Conservation (phyloP, 768 basidiomycete genomes). For the Bullera alba region DNA sequence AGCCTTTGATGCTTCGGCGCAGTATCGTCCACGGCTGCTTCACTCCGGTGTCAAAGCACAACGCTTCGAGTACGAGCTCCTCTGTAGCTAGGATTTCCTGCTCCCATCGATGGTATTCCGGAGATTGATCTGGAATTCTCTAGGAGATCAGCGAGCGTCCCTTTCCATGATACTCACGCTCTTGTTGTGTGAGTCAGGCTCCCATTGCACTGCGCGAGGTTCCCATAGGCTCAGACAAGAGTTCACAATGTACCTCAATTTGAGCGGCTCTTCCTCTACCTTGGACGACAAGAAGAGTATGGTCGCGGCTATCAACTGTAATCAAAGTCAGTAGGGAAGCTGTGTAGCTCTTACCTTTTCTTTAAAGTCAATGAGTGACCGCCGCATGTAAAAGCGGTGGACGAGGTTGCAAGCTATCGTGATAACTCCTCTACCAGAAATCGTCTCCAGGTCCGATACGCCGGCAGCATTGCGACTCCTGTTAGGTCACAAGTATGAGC, state of each 20-base stretch:
- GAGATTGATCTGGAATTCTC: constrained; percentile 11
- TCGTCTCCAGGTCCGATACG: background rate
- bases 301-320: constrained; percentile 33
- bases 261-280: constrained; percentile 37
- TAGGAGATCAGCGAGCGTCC: background rate
- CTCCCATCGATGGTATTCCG: constrained; percentile 22
- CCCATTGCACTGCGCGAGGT: background rate
- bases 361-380: constrained; percentile 26
- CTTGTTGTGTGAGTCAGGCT: constrained; percentile 5
- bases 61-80: constrained; percentile 37
- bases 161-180: constrained; percentile 3
- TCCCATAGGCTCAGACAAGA: constrained; percentile 21
- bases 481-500: background rate
- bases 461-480: background rate
- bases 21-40: constrained; percentile 21
- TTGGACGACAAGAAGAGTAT: constrained; percentile 43
- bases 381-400: constrained; percentile 45
- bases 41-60: constrained; percentile 43
- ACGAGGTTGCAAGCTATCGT: constrained; percentile 30
- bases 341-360: constrained; percentile 8
- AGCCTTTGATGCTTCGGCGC: constrained; percentile 5
- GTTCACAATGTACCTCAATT: constrained; percentile 28
- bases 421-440: constrained; percentile 12
- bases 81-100: constrained; percentile 31
- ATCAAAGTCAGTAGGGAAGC: background rate